Evolutionary conservation across 1,284 basidiomycete species (phyloP).

Genomic region (Neonothopanus nambi): DNA sequence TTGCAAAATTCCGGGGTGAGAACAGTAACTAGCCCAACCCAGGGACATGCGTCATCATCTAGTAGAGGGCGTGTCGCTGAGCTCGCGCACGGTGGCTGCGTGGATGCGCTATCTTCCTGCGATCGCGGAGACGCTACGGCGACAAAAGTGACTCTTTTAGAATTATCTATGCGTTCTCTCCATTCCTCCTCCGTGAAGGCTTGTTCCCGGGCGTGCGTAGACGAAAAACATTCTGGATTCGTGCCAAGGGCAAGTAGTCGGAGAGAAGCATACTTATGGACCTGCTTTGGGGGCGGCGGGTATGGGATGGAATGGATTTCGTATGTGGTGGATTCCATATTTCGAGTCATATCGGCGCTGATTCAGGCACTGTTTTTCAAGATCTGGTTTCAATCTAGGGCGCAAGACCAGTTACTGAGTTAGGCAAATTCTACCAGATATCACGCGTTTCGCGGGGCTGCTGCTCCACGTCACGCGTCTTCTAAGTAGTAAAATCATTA

Average conservation of each 20-base stretch:
- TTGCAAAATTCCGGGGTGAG: constrained; percentile 26
- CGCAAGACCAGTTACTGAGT: too few species aligned
- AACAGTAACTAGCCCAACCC: constrained; percentile 33
- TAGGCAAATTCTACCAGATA: too few species aligned
- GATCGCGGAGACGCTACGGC: constrained; percentile 17
- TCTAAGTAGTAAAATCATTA: too few species aligned
- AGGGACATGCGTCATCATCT: constrained; percentile 18
- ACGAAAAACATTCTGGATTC: constrained; percentile 35
- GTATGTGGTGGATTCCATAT: neutral
- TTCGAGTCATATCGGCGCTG: too few species aligned
- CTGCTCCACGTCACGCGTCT: too few species aligned
- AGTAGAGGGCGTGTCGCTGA: neutral
- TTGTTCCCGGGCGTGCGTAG: constrained; percentile 33
- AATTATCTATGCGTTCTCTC: constrained; percentile 30
- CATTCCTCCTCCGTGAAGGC: constrained; percentile 32
- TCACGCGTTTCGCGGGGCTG: too few species aligned
- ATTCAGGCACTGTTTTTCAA: too few species aligned
- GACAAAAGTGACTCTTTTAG: constrained; percentile 28
- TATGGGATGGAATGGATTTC: constrained; percentile 18
- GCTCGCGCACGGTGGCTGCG: too few species aligned
- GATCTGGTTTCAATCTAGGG: too few species aligned
- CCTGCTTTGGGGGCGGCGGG: constrained; percentile 22
- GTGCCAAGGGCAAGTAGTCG: constrained; percentile 33
- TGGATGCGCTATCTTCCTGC: too few species aligned
- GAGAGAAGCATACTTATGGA: constrained; percentile 30